Conservation (phyloP, 2,329 filamentous ascomycete genomes). For the Penicillium thymicola region DNA sequence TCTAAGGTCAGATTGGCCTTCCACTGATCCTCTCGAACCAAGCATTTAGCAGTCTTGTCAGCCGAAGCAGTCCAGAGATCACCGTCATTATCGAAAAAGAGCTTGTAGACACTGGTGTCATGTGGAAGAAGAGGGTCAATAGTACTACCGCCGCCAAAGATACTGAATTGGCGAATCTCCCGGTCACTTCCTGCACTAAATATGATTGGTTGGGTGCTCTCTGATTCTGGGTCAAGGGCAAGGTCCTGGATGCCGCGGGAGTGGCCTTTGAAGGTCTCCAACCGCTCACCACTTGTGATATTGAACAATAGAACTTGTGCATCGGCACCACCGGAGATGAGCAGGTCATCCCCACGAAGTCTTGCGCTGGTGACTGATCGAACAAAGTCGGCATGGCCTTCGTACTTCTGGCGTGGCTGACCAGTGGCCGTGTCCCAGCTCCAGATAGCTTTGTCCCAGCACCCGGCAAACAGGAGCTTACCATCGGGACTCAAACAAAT, state of each 20-base stretch:
- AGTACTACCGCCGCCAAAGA: slow-evolving; percentile 41
- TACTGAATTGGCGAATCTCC: slow-evolving; percentile 66
- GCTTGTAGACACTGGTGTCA: slow-evolving; percentile 83
- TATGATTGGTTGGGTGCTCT: slow-evolving; percentile 50
- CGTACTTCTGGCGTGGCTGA: slow-evolving; percentile 57
- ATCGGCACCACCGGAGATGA: slow-evolving; percentile 75
- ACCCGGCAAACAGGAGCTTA: slow-evolving; percentile 73
- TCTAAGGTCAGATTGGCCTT: slow-evolving; percentile 66
- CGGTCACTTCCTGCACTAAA: slow-evolving; percentile 79
- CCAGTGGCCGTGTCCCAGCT: slow-evolving; percentile 68
- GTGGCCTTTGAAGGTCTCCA: slow-evolving; percentile 77
- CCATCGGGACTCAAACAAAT: slow-evolving; percentile 61
- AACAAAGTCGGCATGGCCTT: slow-evolving; percentile 86
- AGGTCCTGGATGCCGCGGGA: slow-evolving; percentile 76
- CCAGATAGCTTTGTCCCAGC: slow-evolving; percentile 93
- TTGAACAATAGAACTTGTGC: slow-evolving; percentile 84
- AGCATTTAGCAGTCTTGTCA: slow-evolving; percentile 81
- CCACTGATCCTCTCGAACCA: slow-evolving; percentile 67
- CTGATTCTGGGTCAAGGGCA: slow-evolving; percentile 63
- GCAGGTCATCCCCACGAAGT: slow-evolving; percentile 58
- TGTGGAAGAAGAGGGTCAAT: slow-evolving; percentile 69
- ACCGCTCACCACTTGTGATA: slow-evolving; percentile 59
- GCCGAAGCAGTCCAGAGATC: slow-evolving; percentile 93
- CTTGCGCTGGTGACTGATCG: slow-evolving; percentile 68
- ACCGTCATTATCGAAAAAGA: slow-evolving; percentile 68